These are phyloP conservation scores for Candida wancherniae DNA, from an alignment of 805 yeast genomes.

Conservation along the genomic window DNA sequence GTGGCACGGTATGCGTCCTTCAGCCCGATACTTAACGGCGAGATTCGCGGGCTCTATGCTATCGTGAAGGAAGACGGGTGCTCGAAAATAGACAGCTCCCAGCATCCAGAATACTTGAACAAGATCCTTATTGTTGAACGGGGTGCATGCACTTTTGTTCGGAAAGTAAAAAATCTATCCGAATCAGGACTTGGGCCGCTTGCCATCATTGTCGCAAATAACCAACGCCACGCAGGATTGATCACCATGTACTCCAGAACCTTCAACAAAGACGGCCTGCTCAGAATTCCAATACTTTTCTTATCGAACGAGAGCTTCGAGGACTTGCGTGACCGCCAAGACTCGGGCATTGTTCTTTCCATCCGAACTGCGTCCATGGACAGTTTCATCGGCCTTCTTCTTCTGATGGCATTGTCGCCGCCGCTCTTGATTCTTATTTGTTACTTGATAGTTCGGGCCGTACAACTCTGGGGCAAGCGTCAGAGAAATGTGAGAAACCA, in stretches of 20 bases:
- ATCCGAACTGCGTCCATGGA: constrained; percentile 34
- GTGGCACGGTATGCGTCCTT: constrained; percentile 39
- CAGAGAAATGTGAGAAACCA: constrained; percentile 26
- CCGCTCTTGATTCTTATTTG: constrained; percentile 35
- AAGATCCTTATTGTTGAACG: constrained; percentile 25
- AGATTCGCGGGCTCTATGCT: constrained; percentile 22
- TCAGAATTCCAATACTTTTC: constrained; percentile 49
- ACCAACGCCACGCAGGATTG: constrained; percentile 41
- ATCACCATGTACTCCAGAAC: constrained; percentile 51
- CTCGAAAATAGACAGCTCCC: constrained; percentile 10
- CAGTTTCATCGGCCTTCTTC: constrained; percentile 33
- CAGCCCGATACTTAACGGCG: constrained; percentile 29
- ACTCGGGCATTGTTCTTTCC: constrained; percentile 11
- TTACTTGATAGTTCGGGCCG: constrained; percentile 27
- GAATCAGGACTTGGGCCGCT: constrained; percentile 30
- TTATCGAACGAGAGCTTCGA: constrained; percentile 41
- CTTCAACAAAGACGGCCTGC: constrained; percentile 34
- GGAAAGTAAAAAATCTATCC: constrained; percentile 45
- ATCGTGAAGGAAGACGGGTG: constrained; percentile 31
- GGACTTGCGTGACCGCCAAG: constrained; percentile 12
- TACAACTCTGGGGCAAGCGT: constrained; percentile 25
- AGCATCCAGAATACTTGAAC: constrained; percentile 15
- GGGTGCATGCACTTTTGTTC: constrained; percentile 55
- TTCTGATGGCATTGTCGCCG: constrained; percentile 41
- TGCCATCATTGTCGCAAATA: constrained; percentile 55